These are phyloP conservation scores for Trichoderma harzianum DNA, from an alignment of 2,329 filamentous ascomycete genomes.

Conservation along the genomic window DNA sequence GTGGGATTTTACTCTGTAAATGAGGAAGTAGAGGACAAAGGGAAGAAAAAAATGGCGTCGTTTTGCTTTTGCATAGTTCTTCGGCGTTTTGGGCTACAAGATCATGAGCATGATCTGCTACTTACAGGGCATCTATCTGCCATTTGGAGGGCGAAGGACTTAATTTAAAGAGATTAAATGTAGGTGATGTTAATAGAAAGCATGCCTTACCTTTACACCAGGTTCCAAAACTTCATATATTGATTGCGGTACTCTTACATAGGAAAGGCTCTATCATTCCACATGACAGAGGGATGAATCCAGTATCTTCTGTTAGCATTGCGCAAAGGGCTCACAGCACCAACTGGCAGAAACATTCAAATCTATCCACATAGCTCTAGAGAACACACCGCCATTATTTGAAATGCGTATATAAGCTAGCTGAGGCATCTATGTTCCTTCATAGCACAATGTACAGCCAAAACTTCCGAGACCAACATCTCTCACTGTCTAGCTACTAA, in stretches of 20 bases:
- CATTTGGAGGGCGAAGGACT: not conserved
- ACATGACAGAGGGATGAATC: not conserved
- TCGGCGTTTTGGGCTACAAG: not conserved
- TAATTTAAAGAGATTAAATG: not conserved
- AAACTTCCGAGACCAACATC: conserved; percentile 18
- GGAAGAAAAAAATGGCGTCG: not conserved
- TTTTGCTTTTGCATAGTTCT: not conserved
- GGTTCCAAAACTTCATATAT: not conserved
- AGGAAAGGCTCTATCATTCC: not conserved
- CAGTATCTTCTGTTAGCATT: not conserved
- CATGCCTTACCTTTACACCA: not conserved
- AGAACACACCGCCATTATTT: not conserved
- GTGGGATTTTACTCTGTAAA: conserved; percentile 72
- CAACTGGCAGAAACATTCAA: not conserved
- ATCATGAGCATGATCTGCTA: not conserved
- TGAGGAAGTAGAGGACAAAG: not conserved
- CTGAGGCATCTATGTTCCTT: conserved; percentile 9
- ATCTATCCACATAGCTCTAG: not conserved
- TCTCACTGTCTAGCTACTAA: conserved; percentile 22
- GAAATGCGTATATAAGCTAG: conserved; percentile 18
- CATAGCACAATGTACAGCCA: conserved; percentile 22
- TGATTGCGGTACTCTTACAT: not conserved
- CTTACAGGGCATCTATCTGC: not conserved
- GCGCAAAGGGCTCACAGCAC: not conserved
- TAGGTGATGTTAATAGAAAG: not conserved